phyloP scores from a whole-genome alignment of 768 basidiomycete species.

The Dioszegia hungarica region DNA sequence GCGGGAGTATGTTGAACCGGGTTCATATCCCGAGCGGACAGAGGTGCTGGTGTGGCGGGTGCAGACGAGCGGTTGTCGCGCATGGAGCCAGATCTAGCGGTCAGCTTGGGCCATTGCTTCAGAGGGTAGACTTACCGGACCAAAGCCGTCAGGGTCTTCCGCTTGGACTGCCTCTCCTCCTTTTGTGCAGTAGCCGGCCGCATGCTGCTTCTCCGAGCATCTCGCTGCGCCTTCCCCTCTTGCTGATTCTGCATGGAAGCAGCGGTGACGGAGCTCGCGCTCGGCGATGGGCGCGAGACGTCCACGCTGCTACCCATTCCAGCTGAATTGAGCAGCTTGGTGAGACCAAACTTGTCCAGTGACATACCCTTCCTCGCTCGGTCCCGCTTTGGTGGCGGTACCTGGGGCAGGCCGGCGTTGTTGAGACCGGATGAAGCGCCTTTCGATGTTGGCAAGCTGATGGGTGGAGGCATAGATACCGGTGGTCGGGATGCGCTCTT shows the following conservation, averaged over 20 bases:
- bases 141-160: slow-evolving; percentile 84
- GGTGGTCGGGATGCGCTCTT: neutral
- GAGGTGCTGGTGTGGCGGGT: slow-evolving; percentile 33
- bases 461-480: slow-evolving; percentile 7
- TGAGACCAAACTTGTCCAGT: slow-evolving; percentile 71
- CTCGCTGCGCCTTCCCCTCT: neutral
- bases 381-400: slow-evolving; percentile 21
- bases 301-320: slow-evolving; percentile 10
- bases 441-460: neutral
- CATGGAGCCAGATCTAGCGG: slow-evolving; percentile 43
- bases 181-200: slow-evolving; percentile 4
- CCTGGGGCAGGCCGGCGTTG: slow-evolving; percentile 18
- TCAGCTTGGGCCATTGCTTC: neutral
- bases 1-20: slow-evolving; percentile 14
- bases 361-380: slow-evolving; percentile 66
- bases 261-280: slow-evolving; percentile 13
- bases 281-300: slow-evolving; percentile 24
- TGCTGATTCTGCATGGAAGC: slow-evolving; percentile 7
- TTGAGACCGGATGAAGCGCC: slow-evolving; percentile 9
- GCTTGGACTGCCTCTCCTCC: slow-evolving; percentile 53
- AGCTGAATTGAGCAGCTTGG: slow-evolving; percentile 60
- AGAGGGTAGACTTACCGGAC: slow-evolving; percentile 49
- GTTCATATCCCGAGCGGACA: slow-evolving; percentile 29
- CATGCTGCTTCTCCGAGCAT: slow-evolving; percentile 13
- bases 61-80: slow-evolving; percentile 34